Conservation (phyloP, 768 basidiomycete species). For the Hirschioporus abietinus region DNA sequence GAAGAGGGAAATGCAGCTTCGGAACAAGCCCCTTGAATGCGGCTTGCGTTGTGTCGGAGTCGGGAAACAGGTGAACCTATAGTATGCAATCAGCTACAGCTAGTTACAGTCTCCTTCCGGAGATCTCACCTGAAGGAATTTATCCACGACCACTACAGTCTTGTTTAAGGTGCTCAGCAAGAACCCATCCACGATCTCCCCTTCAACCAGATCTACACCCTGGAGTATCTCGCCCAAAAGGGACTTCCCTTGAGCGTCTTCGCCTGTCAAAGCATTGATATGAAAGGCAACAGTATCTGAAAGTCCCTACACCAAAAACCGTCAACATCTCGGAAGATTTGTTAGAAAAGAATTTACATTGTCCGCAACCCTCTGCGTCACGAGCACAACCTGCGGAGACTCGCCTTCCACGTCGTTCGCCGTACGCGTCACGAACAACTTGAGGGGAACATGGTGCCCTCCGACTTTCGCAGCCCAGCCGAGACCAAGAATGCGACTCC, state of each 20-base stretch:
- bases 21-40: slow-evolving; percentile 41
- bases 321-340: slow-evolving; percentile 8
- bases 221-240: slow-evolving; percentile 37
- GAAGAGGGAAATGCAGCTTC: slow-evolving; percentile 52
- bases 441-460: slow-evolving; percentile 51
- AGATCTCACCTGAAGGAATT: slow-evolving; percentile 61
- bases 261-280: slow-evolving; percentile 74
- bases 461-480: slow-evolving; percentile 60
- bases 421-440: slow-evolving; percentile 49
- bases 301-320: slow-evolving; percentile 35
- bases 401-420: slow-evolving; percentile 40
- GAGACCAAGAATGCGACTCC: slow-evolving; percentile 73
- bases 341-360: slow-evolving; percentile 43
- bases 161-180: slow-evolving; percentile 41
- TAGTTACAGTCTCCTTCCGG: neutral
- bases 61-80: slow-evolving; percentile 65
- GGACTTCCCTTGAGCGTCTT: slow-evolving; percentile 36
- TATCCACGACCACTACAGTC: slow-evolving; percentile 64
- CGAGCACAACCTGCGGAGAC: slow-evolving; percentile 52
- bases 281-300: slow-evolving; percentile 75
- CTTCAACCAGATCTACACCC: slow-evolving; percentile 57
- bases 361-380: slow-evolving; percentile 55
- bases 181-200: slow-evolving; percentile 55
- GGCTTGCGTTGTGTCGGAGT: slow-evolving; percentile 38
- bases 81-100: slow-evolving; percentile 4